phyloP scores from a whole-genome alignment of 306 rosid genomes.

The Malus fusca region DNA sequence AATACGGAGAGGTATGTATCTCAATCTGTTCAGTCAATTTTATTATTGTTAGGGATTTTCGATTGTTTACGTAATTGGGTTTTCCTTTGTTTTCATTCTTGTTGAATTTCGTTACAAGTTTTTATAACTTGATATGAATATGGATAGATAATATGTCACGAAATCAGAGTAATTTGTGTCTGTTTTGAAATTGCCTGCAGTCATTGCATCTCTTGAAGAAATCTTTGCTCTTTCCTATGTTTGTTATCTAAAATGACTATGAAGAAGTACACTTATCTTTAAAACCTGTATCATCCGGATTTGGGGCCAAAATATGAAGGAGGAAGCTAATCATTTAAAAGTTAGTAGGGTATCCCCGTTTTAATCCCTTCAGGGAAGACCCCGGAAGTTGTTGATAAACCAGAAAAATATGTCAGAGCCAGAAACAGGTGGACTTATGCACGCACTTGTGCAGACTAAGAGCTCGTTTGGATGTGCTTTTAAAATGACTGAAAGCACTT shows the following conservation, averaged over 20 bases:
- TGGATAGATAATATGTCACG: not conserved
- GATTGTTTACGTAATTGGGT: not conserved
- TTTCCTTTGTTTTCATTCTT: not conserved
- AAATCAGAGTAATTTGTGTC: not conserved
- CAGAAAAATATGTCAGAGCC: not conserved
- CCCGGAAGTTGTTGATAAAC: not conserved
- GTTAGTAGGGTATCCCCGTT: not conserved
- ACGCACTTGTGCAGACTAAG: not conserved
- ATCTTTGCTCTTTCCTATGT: not conserved
- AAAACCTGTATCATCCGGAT: not conserved
- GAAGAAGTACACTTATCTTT: not conserved
- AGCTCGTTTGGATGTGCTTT: too few species aligned
- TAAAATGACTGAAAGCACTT: too few species aligned
- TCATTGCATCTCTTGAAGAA: not conserved
- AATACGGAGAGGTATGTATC: constrained; percentile 52
- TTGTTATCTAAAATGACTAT: not conserved
- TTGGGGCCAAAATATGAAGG: not conserved
- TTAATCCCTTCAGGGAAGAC: not conserved
- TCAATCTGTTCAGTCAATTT: not conserved
- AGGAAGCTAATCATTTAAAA: not conserved
- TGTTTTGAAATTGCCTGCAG: not conserved
- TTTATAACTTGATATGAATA: not conserved
- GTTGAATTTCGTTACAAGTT: not conserved
- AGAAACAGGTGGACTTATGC: not conserved
- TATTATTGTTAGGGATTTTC: not conserved